phyloP scores from a whole-genome alignment of 495 filamentous ascomycete species.

The Neurospora terricola region DNA sequence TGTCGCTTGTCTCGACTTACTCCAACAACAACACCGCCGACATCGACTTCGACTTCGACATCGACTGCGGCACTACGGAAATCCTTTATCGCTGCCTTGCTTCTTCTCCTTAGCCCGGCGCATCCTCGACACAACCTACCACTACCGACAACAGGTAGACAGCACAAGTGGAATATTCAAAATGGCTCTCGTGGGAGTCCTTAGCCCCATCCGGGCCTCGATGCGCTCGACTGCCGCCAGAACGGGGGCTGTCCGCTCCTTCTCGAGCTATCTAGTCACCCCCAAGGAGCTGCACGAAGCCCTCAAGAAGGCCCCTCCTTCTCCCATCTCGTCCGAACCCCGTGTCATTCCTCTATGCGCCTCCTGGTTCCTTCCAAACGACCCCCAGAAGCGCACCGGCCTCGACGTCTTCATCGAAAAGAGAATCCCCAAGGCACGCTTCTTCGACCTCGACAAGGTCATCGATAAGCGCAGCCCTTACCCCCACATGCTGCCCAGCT shows the following conservation, averaged over 20 bases:
- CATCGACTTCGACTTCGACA: not conserved
- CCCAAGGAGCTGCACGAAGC: conserved; percentile 72
- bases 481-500: conserved; percentile 90
- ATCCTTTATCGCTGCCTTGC: not conserved
- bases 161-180: conserved; percentile 6
- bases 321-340: conserved; percentile 64
- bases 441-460: conserved; percentile 90
- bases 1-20: not conserved
- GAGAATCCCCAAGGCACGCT: conserved; percentile 80
- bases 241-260: conserved; percentile 26
- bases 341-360: conserved; percentile 82
- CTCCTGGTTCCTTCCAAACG: conserved; percentile 93
- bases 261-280: conserved; percentile 76
- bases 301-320: conserved; percentile 63
- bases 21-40: not conserved
- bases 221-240: not conserved
- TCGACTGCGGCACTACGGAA: not conserved
- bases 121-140: not conserved
- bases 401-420: conserved; percentile 61
- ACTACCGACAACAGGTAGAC: not conserved
- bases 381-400: conserved; percentile 59
- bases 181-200: conserved; percentile 30
- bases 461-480: conserved; percentile 82
- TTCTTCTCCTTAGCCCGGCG: not conserved
- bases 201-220: conserved; percentile 27